Evolutionary conservation across 768 basidiomycete genomes (phyloP).

Genomic region (Boletales sp.): DNA sequence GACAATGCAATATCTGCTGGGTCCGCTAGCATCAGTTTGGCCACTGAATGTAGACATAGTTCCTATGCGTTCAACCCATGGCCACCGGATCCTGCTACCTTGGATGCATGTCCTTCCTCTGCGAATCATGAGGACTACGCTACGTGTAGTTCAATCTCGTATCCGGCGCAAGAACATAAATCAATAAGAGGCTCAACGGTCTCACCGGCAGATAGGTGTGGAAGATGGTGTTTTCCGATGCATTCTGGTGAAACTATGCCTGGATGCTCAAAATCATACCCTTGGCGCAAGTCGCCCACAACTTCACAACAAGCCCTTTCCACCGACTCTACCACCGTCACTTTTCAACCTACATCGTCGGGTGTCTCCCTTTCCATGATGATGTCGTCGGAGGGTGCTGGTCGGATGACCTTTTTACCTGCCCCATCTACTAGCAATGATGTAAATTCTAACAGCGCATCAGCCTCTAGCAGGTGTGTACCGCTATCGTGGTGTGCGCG

Average conservation of each 20-base stretch:
- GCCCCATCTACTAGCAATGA: slow-evolving; percentile 1
- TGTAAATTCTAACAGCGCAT: background rate
- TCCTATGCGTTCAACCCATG: no score
- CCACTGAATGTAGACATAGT: background rate
- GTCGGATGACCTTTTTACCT: background rate
- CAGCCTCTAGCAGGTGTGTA: slow-evolving; percentile 9
- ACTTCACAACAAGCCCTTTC: slow-evolving; percentile 1
- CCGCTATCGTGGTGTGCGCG: background rate
- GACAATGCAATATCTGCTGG: background rate
- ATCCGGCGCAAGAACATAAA: background rate
- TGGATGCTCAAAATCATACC: no score
- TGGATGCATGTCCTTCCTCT: background rate
- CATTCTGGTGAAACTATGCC: background rate
- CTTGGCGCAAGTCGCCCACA: background rate
- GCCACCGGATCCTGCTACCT: background rate
- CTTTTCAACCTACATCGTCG: background rate
- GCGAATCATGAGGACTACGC: background rate
- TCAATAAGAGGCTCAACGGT: background rate
- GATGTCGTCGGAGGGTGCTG: background rate
- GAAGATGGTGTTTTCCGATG: background rate
- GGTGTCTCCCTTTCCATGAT: slow-evolving; percentile 2
- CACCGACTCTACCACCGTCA: background rate
- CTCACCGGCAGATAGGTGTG: no score
- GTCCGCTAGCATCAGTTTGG: background rate
- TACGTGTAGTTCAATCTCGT: background rate